Evolutionary conservation across 257 asterid genomes (phyloP).

Genomic region (Nemophila menziesii): DNA sequence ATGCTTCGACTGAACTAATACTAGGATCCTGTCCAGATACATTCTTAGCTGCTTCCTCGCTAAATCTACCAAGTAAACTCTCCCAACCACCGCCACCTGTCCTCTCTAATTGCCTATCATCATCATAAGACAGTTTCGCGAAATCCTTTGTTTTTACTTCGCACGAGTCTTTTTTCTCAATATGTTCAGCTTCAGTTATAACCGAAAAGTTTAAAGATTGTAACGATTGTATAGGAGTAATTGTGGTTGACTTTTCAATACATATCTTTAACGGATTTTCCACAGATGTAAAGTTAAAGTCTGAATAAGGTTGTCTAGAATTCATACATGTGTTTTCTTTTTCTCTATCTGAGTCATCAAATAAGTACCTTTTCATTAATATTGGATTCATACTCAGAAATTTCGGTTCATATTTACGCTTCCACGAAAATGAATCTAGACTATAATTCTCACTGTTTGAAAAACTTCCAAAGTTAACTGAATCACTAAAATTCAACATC

Average conservation of each 20-base stretch:
- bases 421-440: conserved; percentile 20
- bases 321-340: conserved; percentile 27
- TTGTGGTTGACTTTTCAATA: conserved; percentile 28
- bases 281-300: conserved; percentile 67
- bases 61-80: conserved; percentile 59
- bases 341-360: conserved; percentile 27
- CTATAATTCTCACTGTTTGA: conserved; percentile 20
- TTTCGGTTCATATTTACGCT: conserved; percentile 32
- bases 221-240: conserved; percentile 15
- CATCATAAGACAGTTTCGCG: conserved; percentile 15
- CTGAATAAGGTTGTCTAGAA: conserved; percentile 25
- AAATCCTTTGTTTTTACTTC: conserved; percentile 16
- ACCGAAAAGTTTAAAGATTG: no score
- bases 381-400: conserved; percentile 60
- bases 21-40: conserved; percentile 22
- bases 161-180: conserved; percentile 13
- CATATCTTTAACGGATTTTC: conserved; percentile 43
- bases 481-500: conserved; percentile 12
- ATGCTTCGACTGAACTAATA: conserved; percentile 34
- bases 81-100: conserved; percentile 86
- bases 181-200: conserved; percentile 24
- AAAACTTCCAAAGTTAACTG: conserved; percentile 20
- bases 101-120: no score
- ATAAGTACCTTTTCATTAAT: conserved; percentile 30
- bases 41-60: conserved; percentile 20